phyloP scores from a whole-genome alignment of 306 rosid genomes.

The Oemleria cerasiformis region DNA sequence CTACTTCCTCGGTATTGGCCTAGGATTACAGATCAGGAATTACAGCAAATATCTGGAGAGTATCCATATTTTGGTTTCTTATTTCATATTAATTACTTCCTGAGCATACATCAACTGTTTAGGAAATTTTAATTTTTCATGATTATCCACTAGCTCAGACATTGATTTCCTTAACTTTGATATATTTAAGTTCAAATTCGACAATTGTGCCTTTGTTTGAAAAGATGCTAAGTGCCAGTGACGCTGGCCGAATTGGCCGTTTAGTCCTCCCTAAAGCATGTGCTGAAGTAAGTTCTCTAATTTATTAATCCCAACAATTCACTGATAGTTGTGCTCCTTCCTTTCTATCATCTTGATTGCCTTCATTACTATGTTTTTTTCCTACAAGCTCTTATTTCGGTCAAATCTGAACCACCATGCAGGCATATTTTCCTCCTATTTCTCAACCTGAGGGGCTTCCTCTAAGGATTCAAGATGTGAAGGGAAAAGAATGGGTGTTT shows the following conservation, averaged over 20 bases:
- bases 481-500: conserved; percentile 98
- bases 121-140: conserved; percentile 10
- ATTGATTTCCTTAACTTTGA: conserved; percentile 52
- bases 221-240: conserved; percentile 99
- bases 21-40: conserved; percentile 93
- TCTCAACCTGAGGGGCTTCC: conserved; percentile 99
- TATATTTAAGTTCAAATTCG: conserved; percentile 79
- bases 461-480: conserved; percentile 87
- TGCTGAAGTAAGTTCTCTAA: conserved; percentile 70
- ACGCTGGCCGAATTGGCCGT: conserved; percentile 99
- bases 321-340: conserved; percentile 12
- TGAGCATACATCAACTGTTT: conserved; percentile 5
- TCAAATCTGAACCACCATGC: conserved; percentile 40
- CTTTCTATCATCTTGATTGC: conserved; percentile 9
- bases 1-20: conserved; percentile 99
- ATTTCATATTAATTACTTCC: background rate
- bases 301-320: conserved; percentile 12
- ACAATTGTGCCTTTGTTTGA: conserved; percentile 94
- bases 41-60: conserved; percentile 97
- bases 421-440: conserved; percentile 98
- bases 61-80: conserved; percentile 53
- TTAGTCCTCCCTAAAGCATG: conserved; percentile 98
- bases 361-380: background rate
- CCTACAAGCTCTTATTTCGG: conserved; percentile 1
- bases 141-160: conserved; percentile 14